phyloP scores from a whole-genome alignment of 805 yeast species.

The Hanseniaspora occidentalis region DNA sequence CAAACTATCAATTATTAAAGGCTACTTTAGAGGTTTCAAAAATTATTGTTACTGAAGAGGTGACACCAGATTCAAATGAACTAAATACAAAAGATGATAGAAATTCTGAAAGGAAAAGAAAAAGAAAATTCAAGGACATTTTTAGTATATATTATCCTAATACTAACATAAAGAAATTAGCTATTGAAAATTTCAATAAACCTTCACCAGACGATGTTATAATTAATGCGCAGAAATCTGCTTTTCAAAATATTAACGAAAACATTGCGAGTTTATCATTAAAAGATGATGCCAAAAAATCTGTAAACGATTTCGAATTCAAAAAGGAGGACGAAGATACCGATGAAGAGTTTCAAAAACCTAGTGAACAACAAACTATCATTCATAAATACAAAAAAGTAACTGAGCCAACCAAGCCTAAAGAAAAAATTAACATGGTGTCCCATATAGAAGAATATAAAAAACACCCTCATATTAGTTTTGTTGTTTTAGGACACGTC shows the following conservation, averaged over 20 bases:
- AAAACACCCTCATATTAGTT: slow-evolving; percentile 88
- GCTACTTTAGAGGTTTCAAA: neutral
- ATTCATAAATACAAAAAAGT: slow-evolving; percentile 16
- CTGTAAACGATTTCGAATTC: neutral
- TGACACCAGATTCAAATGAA: no score
- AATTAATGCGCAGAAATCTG: slow-evolving; percentile 41
- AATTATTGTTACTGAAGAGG: neutral
- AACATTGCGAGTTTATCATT: slow-evolving; percentile 7
- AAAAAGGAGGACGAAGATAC: slow-evolving; percentile 15
- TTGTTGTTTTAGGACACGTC: slow-evolving; percentile 97
- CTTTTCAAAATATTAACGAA: slow-evolving; percentile 23
- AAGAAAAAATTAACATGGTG: slow-evolving; percentile 45
- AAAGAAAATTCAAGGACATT: slow-evolving; percentile 18
- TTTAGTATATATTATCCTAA: slow-evolving; percentile 23
- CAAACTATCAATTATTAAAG: neutral
- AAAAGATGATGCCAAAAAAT: slow-evolving; percentile 2
- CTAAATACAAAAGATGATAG: neutral
- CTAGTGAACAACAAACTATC: slow-evolving; percentile 9
- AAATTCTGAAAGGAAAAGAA: neutral
- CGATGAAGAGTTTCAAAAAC: slow-evolving; percentile 13
- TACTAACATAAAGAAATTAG: slow-evolving; percentile 33
- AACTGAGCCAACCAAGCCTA: slow-evolving; percentile 21
- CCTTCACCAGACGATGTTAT: slow-evolving; percentile 81
- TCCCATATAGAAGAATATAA: slow-evolving; percentile 68
- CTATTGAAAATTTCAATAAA: slow-evolving; percentile 40